Conservation (phyloP, 352 stramenopile species). For the Globisporangium iwayamae region DNA sequence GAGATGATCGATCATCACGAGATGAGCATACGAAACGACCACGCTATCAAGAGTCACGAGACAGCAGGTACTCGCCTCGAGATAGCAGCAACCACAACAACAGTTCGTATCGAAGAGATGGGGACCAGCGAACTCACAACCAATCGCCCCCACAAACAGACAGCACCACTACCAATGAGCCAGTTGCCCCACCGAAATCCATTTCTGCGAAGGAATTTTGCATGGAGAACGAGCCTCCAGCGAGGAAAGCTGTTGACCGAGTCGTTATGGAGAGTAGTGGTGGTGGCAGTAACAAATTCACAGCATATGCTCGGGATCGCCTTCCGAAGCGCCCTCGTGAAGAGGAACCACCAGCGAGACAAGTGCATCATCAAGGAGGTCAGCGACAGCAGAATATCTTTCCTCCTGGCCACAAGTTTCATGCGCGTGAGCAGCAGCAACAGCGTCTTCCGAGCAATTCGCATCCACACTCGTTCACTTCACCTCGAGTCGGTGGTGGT, state of each 20-base stretch:
- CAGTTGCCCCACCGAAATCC: conserved; percentile 22
- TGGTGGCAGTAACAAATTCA: not conserved
- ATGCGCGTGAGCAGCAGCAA: conserved; percentile 6
- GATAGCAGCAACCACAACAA: not conserved
- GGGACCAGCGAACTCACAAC: not conserved
- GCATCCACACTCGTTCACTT: not conserved
- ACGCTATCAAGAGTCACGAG: not conserved
- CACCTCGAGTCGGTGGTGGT: not conserved
- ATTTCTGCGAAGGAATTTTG: conserved; percentile 59
- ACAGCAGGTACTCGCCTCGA: conserved; percentile 8
- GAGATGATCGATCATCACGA: not conserved
- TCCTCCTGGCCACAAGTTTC: conserved; percentile 9
- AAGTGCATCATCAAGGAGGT: not conserved
- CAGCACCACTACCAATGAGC: not conserved
- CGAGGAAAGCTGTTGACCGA: not conserved
- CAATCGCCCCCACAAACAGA: not conserved
- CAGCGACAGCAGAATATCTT: conserved; percentile 5
- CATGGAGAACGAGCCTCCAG: conserved; percentile 38
- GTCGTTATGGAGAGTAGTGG: not conserved
- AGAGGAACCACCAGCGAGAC: conserved; percentile 4
- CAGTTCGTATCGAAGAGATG: not conserved
- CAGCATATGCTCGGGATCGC: not conserved
- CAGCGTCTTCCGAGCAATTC: not conserved
- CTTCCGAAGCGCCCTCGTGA: conserved; percentile 14
- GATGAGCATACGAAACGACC: conserved; percentile 9